Conservation (phyloP, 2,329 filamentous ascomycete species). For the Ambrosiella beaveri region DNA sequence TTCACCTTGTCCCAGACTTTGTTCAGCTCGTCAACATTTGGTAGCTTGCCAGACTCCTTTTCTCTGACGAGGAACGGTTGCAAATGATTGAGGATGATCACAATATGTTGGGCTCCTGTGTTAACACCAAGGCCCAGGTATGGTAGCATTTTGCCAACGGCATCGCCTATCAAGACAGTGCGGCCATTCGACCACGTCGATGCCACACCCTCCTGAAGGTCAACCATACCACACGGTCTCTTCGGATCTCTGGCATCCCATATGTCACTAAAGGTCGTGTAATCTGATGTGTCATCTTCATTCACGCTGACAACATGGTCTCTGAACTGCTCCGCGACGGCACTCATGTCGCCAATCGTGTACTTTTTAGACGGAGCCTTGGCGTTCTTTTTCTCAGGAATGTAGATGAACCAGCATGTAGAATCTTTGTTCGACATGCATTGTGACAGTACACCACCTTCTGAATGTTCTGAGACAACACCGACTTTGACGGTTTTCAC, state of each 20-base stretch:
- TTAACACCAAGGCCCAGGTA: conserved; percentile 21
- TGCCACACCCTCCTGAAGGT: conserved; percentile 21
- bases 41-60: neutral
- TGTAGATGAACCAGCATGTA: conserved; percentile 6
- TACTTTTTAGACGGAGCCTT: neutral
- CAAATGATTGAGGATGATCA: conserved; percentile 15
- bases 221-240: conserved; percentile 15
- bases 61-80: neutral
- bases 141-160: conserved; percentile 21
- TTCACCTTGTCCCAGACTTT: neutral
- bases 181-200: conserved; percentile 18
- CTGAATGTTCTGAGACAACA: neutral
- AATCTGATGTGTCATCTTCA: neutral
- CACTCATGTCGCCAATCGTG: neutral
- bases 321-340: neutral
- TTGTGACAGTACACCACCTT: neutral
- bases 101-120: conserved; percentile 19
- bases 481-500: neutral
- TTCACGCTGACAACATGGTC: neutral
- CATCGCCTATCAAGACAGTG: conserved; percentile 20
- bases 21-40: neutral
- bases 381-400: neutral
- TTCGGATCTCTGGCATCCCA: conserved; percentile 1
- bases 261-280: conserved; percentile 1
- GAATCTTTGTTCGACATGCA: neutral